A percentile compares a stretch with the other conserved stretches of the same genome.
Evolutionary conservation across 495 filamentous ascomycete species (phyloP).

Genomic region (Xylaria palmicola): DNA sequence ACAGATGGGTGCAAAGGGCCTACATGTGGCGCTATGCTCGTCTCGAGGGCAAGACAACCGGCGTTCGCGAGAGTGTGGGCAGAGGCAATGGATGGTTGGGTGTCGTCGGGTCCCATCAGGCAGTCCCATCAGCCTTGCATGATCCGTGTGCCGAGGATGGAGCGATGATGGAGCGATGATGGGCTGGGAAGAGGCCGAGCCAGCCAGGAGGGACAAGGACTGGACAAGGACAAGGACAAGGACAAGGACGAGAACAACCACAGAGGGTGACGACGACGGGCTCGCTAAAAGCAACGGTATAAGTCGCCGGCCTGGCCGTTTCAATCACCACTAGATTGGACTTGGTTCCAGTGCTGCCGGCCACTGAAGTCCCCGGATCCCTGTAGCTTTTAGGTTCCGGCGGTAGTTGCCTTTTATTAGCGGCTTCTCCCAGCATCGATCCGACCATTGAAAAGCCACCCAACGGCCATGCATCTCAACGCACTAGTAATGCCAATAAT

Average conservation of each 20-base stretch:
- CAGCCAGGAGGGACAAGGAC: too few relatives aligned
- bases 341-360: not conserved
- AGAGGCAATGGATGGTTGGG: not conserved
- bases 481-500: not conserved
- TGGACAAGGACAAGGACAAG: not conserved
- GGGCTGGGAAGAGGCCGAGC: too few relatives aligned
- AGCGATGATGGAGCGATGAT: not conserved
- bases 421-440: not conserved
- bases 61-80: not conserved
- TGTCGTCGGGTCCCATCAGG: not conserved
- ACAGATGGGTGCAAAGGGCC: not conserved
- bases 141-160: not conserved
- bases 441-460: not conserved
- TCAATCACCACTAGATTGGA: not conserved
- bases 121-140: not conserved
- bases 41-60: not conserved
- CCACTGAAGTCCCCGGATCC: not conserved
- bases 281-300: not conserved
- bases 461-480: not conserved
- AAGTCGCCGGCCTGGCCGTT: not conserved
- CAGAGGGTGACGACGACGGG: too few relatives aligned
- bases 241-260: not conserved
- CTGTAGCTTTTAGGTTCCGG: conserved; percentile 4
- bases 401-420: conserved; percentile 4
- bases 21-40: not conserved